These are phyloP conservation scores for Beauveria asiatica DNA, from an alignment of 2,329 filamentous ascomycete species.

Conservation along the genomic window DNA sequence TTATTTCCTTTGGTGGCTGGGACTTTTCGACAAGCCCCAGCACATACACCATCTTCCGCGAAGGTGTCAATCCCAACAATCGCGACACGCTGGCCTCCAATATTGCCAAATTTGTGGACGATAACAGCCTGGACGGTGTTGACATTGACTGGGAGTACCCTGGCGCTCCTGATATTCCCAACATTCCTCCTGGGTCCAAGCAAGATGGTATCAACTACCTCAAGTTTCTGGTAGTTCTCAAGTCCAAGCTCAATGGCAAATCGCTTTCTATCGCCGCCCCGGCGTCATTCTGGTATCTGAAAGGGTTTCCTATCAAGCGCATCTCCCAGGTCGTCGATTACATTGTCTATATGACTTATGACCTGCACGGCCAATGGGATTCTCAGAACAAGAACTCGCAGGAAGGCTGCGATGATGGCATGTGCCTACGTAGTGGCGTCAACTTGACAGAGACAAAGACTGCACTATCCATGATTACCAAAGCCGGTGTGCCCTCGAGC, in stretches of 20 bases:
- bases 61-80: conserved; percentile 24
- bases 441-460: conserved; percentile 27
- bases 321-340: conserved; percentile 19
- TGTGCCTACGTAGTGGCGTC: conserved; percentile 26
- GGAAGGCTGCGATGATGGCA: conserved; percentile 22
- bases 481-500: neutral
- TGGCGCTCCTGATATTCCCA: conserved; percentile 13
- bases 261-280: conserved; percentile 18
- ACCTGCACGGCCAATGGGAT: conserved; percentile 19
- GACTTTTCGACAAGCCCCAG: conserved; percentile 27
- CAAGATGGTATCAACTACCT: conserved; percentile 11
- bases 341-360: conserved; percentile 21
- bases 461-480: conserved; percentile 27
- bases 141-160: conserved; percentile 4
- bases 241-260: neutral
- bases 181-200: conserved; percentile 7
- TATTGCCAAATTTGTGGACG: conserved; percentile 13
- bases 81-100: conserved; percentile 22
- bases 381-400: conserved; percentile 15
- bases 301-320: conserved; percentile 15
- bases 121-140: neutral
- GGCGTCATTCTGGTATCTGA: conserved; percentile 22
- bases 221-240: conserved; percentile 1
- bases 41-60: conserved; percentile 29
- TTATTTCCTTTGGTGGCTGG: conserved; percentile 39